Evolutionary conservation across 352 stramenopile genomes (phyloP).

Genomic region (Phytophthora hybrid): DNA sequence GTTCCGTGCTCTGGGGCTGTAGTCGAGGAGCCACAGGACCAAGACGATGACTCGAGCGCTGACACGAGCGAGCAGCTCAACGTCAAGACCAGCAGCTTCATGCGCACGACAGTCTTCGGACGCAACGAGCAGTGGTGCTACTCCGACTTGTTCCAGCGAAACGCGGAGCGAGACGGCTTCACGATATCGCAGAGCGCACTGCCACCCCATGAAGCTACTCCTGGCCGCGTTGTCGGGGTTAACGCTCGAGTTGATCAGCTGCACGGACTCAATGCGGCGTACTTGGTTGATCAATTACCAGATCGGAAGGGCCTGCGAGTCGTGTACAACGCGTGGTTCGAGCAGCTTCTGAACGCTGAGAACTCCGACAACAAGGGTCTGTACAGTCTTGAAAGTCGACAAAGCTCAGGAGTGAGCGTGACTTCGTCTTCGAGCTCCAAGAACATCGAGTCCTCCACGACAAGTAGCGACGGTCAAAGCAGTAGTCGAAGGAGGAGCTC

Average conservation of each 20-base stretch:
- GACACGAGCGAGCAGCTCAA: constrained; percentile 21
- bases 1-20: constrained; percentile 3
- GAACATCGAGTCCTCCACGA: background rate
- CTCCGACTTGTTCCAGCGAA: constrained; percentile 32
- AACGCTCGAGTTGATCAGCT: constrained; percentile 42
- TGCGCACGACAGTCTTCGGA: constrained; percentile 30
- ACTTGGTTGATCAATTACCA: constrained; percentile 35
- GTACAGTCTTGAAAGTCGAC: background rate
- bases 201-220: constrained; percentile 17
- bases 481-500: constrained; percentile 18
- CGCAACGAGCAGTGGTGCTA: constrained; percentile 48
- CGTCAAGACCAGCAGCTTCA: constrained; percentile 42
- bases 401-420: background rate
- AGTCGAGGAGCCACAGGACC: background rate
- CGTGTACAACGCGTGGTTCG: constrained; percentile 42
- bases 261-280: constrained; percentile 37
- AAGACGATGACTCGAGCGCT: constrained; percentile 1
- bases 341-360: constrained; percentile 8
- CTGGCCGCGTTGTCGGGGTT: constrained; percentile 16
- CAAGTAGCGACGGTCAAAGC: constrained; percentile 9
- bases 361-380: background rate
- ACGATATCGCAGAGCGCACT: constrained; percentile 33
- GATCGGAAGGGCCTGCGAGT: constrained; percentile 30
- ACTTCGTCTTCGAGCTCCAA: constrained; percentile 1
- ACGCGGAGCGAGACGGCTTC: constrained; percentile 26